These are phyloP conservation scores for Fragosphaeria purpurea DNA, from an alignment of 2,329 filamentous ascomycete species.

Conservation along the genomic window DNA sequence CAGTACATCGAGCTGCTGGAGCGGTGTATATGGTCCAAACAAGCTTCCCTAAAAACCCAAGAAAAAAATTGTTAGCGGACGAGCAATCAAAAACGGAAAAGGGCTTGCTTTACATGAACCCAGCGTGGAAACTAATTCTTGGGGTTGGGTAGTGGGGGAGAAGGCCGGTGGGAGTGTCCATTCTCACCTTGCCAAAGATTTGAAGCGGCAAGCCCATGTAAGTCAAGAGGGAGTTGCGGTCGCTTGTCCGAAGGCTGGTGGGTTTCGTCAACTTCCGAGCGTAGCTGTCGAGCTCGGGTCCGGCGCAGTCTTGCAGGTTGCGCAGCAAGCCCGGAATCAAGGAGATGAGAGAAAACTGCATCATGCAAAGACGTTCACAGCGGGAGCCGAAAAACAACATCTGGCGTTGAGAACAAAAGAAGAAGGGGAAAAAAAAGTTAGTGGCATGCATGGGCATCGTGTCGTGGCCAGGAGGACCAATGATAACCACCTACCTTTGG, in stretches of 20 bases:
- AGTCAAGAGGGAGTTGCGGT: constrained; percentile 75
- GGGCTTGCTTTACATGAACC: no score
- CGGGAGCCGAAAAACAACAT: constrained; percentile 98
- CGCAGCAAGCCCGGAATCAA: constrained; percentile 87
- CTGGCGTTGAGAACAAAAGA: constrained; percentile 34
- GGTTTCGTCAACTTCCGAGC: constrained; percentile 65
- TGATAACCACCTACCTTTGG: constrained; percentile 59
- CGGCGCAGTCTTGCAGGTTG: constrained; percentile 87
- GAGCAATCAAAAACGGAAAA: no score
- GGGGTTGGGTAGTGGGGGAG: no score
- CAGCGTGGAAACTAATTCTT: no score
- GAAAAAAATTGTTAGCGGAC: background rate
- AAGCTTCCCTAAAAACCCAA: constrained; percentile 60
- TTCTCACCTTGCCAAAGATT: constrained; percentile 74
- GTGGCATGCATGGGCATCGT: no score
- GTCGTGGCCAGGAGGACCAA: background rate
- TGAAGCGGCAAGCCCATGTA: constrained; percentile 95
- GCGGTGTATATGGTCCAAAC: constrained; percentile 90
- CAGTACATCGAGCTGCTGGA: constrained; percentile 85
- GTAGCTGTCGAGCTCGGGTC: constrained; percentile 81
- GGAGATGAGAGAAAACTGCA: constrained; percentile 93
- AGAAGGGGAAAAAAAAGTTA: no score
- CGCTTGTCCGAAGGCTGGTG: constrained; percentile 81
- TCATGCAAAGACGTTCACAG: constrained; percentile 93
- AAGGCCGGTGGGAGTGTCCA: no score